A percentile compares a stretch with the other conserved stretches of the same genome.
Conservation (phyloP, 352 stramenopile genomes). For the Blastocystis sp. region DNA sequence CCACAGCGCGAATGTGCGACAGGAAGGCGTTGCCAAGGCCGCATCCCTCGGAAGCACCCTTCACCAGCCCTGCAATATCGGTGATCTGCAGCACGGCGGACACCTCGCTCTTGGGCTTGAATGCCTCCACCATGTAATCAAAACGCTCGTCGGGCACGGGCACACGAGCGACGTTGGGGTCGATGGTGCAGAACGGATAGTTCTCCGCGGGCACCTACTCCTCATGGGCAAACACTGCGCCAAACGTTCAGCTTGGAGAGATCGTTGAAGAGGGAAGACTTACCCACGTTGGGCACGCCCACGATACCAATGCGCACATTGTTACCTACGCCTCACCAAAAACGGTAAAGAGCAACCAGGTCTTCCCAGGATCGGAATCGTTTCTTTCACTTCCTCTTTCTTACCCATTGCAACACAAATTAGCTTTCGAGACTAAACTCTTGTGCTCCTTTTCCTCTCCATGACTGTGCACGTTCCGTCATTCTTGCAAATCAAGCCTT, state of each 20-base stretch:
- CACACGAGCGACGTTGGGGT: conserved; percentile 94
- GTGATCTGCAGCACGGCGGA: conserved; percentile 94
- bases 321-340: conserved; percentile 72
- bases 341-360: conserved; percentile 90
- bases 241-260: conserved; percentile 84
- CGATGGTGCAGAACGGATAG: conserved; percentile 96
- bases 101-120: conserved; percentile 88
- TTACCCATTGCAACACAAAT: conserved; percentile 67
- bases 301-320: conserved; percentile 99
- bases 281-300: conserved; percentile 75
- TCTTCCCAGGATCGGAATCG: conserved; percentile 74
- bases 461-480: too few species aligned
- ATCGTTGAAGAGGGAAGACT: conserved; percentile 98
- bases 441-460: too few species aligned
- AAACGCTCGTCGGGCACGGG: conserved; percentile 95
- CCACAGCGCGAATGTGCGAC: conserved; percentile 95
- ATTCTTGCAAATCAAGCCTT: too few species aligned
- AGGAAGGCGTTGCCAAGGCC: conserved; percentile 98
- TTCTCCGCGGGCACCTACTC: conserved; percentile 79
- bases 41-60: conserved; percentile 90
- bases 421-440: neutral
- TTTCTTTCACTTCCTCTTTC: conserved; percentile 75
- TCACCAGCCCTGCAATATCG: conserved; percentile 98
- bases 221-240: neutral
- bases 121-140: conserved; percentile 93